These are phyloP conservation scores for Eruca vesicaria DNA, from an alignment of 441 rosid species.

Conservation along the genomic window DNA sequence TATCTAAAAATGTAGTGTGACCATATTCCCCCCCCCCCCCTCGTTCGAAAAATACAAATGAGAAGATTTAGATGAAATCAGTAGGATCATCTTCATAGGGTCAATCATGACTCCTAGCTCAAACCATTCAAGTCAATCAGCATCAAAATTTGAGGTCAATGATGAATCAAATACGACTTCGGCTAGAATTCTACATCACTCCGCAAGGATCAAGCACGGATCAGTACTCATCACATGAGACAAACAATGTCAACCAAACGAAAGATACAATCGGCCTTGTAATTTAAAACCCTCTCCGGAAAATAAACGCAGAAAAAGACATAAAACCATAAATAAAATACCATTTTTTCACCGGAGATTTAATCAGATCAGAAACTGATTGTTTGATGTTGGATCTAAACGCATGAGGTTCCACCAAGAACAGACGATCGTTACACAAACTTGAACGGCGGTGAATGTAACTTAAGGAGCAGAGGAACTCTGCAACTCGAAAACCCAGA, in stretches of 20 bases:
- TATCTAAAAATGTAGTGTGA: background rate
- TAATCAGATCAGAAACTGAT: conserved; percentile 19
- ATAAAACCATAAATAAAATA: background rate
- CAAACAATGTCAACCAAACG: too few relatives aligned
- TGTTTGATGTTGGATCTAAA: conserved; percentile 15
- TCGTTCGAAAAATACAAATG: too few relatives aligned
- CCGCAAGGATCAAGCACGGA: background rate
- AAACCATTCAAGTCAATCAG: background rate
- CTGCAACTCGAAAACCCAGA: conserved; percentile 19
- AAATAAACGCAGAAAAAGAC: too few relatives aligned
- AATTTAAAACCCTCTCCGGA: too few relatives aligned
- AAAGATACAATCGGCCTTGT: too few relatives aligned
- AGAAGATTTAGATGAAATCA: too few relatives aligned
- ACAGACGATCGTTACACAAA: conserved; percentile 21
- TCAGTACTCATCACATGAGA: too few relatives aligned
- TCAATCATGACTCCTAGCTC: background rate
- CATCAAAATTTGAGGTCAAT: conserved; percentile 22
- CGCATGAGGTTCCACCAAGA: conserved; percentile 13
- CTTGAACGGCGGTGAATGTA: background rate
- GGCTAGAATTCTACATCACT: too few relatives aligned
- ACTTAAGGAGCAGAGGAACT: conserved; percentile 15
- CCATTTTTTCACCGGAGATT: conserved; percentile 27
- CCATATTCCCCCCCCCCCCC: too few relatives aligned
- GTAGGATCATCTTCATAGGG: background rate
- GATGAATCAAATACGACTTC: conserved; percentile 28